A percentile compares a stretch with the other conserved stretches of the same genome.
Conservation (phyloP, 2,329 filamentous ascomycete genomes). For the Ceratocystis smalleyi region DNA sequence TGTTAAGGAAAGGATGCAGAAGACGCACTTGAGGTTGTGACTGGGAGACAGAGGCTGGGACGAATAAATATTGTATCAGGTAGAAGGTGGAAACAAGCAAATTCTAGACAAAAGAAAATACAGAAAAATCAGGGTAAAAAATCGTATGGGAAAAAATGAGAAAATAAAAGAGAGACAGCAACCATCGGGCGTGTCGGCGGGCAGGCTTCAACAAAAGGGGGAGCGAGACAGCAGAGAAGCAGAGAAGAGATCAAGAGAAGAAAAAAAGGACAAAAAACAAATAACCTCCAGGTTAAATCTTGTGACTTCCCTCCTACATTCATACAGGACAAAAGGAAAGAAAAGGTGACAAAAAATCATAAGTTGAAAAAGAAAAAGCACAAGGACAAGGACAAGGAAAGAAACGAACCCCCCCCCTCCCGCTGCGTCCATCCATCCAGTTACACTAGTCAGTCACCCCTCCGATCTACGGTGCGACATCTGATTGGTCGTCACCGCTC, state of each 20-base stretch:
- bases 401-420: neutral
- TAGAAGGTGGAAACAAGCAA: neutral
- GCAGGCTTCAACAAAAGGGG: neutral
- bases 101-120: neutral
- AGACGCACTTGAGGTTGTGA: too few relatives aligned
- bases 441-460: neutral
- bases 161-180: neutral
- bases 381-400: neutral
- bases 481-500: slow-evolving; percentile 10
- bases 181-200: too few relatives aligned
- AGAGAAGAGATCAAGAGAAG: neutral
- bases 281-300: slow-evolving; percentile 1
- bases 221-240: neutral
- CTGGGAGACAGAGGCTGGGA: neutral
- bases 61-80: neutral
- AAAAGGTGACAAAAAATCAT: neutral
- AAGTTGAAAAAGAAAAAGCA: neutral
- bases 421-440: neutral
- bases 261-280: neutral
- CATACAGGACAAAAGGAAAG: neutral
- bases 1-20: too few relatives aligned
- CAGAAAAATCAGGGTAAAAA: neutral
- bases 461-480: neutral
- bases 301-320: neutral
- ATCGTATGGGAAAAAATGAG: neutral